A percentile compares a stretch with the other conserved stretches of the same genome.
These are phyloP conservation scores for Trypanosoma caninum DNA, from an alignment of 208 protist species.

Conservation along the genomic window DNA sequence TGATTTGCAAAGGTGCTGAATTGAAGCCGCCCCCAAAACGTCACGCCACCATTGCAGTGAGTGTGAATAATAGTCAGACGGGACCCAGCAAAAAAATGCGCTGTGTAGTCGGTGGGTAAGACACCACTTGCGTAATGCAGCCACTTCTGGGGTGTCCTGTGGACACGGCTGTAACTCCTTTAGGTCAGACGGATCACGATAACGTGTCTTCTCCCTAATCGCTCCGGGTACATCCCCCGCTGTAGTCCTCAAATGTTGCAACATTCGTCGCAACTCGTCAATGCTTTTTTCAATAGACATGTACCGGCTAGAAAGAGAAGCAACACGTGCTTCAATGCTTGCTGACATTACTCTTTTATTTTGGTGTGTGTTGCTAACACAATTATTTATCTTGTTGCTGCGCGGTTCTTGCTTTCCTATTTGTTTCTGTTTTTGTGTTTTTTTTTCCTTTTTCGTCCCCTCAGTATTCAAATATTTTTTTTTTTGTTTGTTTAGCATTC, in stretches of 20 bases:
- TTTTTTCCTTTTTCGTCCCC: neutral
- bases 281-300: constrained; percentile 40
- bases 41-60: constrained; percentile 82
- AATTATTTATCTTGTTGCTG: no score
- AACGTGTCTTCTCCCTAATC: neutral
- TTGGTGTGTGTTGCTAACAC: no score
- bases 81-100: constrained; percentile 78
- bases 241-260: constrained; percentile 5
- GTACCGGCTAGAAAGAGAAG: constrained; percentile 34
- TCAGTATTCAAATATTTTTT: neutral
- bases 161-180: constrained; percentile 51
- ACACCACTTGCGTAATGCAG: constrained; percentile 51
- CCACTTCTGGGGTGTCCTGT: constrained; percentile 62
- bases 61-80: constrained; percentile 84
- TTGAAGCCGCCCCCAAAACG: constrained; percentile 59
- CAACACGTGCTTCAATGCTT: constrained; percentile 31
- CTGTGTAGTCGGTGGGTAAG: constrained; percentile 40
- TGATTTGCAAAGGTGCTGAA: constrained; percentile 90
- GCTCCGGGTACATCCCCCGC: neutral
- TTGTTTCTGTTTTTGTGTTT: neutral
- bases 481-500: no score
- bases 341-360: constrained; percentile 1
- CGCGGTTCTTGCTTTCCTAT: no score
- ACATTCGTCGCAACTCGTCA: constrained; percentile 5
- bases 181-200: constrained; percentile 21